Percentiles rank a stretch among this genome's conserved stretches.
Evolutionary conservation across 176 grass and related monocot genomes (phyloP).

Genomic region (Musa schizocarpa): DNA sequence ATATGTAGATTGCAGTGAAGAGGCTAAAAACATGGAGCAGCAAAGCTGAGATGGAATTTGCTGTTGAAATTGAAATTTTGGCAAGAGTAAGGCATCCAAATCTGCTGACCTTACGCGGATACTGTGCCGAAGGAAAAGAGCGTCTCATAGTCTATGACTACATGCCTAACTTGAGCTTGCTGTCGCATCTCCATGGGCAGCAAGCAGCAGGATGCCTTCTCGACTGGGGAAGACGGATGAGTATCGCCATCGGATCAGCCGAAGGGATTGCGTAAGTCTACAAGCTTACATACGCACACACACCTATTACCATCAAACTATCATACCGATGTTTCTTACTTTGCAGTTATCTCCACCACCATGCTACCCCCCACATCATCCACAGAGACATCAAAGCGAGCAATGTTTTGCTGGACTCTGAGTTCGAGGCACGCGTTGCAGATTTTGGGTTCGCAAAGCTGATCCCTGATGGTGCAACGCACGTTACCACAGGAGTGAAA

Average conservation of each 20-base stretch:
- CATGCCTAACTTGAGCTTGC: conserved; percentile 10
- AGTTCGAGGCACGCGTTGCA: conserved; percentile 1
- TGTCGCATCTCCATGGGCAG: conserved; percentile 3
- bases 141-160: conserved; percentile 14
- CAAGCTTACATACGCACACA: not conserved
- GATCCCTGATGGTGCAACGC: conserved; percentile 1
- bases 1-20: conserved; percentile 7
- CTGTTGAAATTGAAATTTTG: conserved; percentile 6
- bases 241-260: not conserved
- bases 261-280: conserved; percentile 9
- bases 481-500: conserved; percentile 5
- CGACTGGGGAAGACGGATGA: conserved; percentile 2
- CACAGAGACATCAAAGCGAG: conserved; percentile 11
- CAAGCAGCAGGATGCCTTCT: conserved; percentile 4
- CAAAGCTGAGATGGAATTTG: conserved; percentile 13
- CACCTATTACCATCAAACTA: not conserved
- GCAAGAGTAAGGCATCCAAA: conserved; percentile 3
- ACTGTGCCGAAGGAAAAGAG: conserved; percentile 3
- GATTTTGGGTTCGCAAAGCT: conserved; percentile 8
- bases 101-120: conserved; percentile 8
- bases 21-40: conserved; percentile 8
- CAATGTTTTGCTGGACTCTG: conserved; percentile 3
- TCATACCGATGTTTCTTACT: not conserved
- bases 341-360: conserved; percentile 2
- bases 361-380: not conserved